Conservation (phyloP, 345 rosid species). For the Eucalyptus albens region DNA sequence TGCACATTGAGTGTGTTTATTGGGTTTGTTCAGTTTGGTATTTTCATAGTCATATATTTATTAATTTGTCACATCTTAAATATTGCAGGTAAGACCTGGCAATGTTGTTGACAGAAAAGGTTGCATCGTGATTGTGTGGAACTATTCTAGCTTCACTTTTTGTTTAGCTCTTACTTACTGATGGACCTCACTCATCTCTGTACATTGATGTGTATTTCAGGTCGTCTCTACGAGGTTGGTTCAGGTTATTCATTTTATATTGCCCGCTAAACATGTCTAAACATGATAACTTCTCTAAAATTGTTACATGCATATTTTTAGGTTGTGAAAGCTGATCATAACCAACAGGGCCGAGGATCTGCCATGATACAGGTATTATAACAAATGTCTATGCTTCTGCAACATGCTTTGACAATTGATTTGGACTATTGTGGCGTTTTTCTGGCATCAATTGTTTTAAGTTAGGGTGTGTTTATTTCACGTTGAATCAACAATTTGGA, state of each 20-base stretch:
- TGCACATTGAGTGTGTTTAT: background rate
- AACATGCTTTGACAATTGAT: background rate
- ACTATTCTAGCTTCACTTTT: background rate
- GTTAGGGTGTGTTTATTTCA: background rate
- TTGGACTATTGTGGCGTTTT: background rate
- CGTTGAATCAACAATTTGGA: background rate
- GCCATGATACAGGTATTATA: conserved; percentile 52
- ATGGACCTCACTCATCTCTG: background rate
- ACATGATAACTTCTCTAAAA: background rate
- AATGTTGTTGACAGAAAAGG: conserved; percentile 88
- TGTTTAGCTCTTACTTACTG: background rate
- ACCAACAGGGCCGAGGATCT: conserved; percentile 91
- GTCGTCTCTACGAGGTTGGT: conserved; percentile 63
- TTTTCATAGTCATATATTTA: background rate
- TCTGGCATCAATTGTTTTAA: background rate
- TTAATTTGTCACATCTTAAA: background rate
- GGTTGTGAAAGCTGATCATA: conserved; percentile 78
- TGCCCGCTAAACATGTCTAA: background rate
- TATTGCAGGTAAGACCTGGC: conserved; percentile 64
- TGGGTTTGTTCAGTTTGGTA: background rate
- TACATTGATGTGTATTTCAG: conserved; percentile 17
- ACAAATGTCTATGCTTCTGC: background rate
- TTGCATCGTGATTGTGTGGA: background rate
- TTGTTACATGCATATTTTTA: background rate
- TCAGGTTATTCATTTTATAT: background rate